Evolutionary conservation across 495 filamentous ascomycete species (phyloP), one percentile per base, ranked within the genome.

Genomic region (Trichoderma gamsii): DNA sequence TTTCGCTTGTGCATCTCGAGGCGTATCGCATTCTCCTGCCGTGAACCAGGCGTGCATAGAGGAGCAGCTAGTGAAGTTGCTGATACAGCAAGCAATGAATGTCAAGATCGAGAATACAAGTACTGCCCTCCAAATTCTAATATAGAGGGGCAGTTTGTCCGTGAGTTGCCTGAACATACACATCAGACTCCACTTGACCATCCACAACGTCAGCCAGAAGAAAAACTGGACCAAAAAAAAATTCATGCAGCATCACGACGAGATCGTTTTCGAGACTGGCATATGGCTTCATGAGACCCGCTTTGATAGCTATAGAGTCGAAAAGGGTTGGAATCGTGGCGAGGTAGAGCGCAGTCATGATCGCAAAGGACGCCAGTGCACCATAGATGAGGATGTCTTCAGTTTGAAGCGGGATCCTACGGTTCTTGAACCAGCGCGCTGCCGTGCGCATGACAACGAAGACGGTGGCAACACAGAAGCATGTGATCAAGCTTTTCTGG

Each of bases 161-260:
- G 79, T 74, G 43, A 84, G 68, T 18, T 74, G 71, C 65, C 73
- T 75, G 67, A 81, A 84, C 65, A 83, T 75, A 4, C 78, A 74
- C 65, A 84, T 70, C 15, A 84, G 74, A 3, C 75, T 78, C 35
- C 79, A 73, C 69, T 84, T 84, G 56, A 82, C 77, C 49, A 76
- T 69, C 82, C 82, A 84, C n/a, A 83, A 68, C 3, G 72, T 75
- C 9, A 76, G 67, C 80, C 82, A 83, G 68, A 83, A 75, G 38
- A 80, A 72, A 16, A 79, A 74, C 9, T 77, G 78, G 35, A 77
- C 78, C n/a, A 21, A 76, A 77, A 52, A 83, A 83, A 65, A 80
- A 80, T n/a, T 76, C 70, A 63, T 74, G 76, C 35, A 76, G 69
- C 63, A 82, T 69, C 32, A 70, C 43, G 13, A 73, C 9, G 0